Evolutionary conservation across 2,329 filamentous ascomycete genomes (phyloP), one percentile per base, ranked within the genome.

Genomic region (Beauveria medogensis): DNA sequence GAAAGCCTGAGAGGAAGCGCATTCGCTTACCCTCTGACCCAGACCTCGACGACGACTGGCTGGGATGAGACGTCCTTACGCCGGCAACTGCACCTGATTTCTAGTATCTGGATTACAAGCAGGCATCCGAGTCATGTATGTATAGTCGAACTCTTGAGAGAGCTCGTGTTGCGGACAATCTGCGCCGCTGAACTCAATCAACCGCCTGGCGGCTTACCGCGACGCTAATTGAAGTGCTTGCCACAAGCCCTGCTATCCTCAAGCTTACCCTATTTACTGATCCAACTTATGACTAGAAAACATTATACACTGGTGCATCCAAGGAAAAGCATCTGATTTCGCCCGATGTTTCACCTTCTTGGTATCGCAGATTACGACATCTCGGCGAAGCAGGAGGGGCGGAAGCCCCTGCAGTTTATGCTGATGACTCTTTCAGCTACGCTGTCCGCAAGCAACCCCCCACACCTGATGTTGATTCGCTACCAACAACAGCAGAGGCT

Each of bases 1-100:
- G 74, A 71, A 70, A 71, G 69, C 72, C 77, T 72, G 74, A 72
- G 69, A 73, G 73, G 67, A 75, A 74, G 68, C 71, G 71, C 63
- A 67, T 72, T 69, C 75, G 73, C 72, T 65, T 75, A 66, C 68
- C 67, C 66, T 68, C 68, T 70, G 65, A 71, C 64, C 68, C 71
- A 52, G 64, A 67, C 63, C 69, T 72, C 66, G 69, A 72, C 67
- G 69, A 73, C 68, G 65, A 71, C 63, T 74, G 70, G 66, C 61
- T 75, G 70, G 74, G 71, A 70, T 74, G 71, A 75, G 26, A n/a
- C 30, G 28, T 68, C 69, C 53, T 46, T 80, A 65, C 66, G 68
- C 56, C 63, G 67, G 62, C 73, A 69, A 63, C 63, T 80, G 55
- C 64, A 67, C 57, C 65, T 73, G 28, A 77, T 81, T 66, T 73